Evolutionary conservation across 257 asterid genomes (phyloP).

Genomic region (Vinca minor): DNA sequence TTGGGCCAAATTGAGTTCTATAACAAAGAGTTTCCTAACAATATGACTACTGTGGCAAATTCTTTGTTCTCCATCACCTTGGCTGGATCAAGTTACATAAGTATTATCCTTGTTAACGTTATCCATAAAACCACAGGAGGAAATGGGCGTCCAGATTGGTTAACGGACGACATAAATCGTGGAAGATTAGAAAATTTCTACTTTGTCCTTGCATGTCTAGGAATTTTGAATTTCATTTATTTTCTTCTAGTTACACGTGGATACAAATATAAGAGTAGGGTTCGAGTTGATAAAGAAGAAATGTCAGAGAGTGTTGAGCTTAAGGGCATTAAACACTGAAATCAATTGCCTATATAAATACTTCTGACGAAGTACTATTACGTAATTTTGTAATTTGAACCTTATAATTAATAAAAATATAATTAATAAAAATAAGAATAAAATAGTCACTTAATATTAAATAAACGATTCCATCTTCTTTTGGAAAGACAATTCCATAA

Average conservation of each 20-base stretch:
- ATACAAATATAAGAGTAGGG: constrained; percentile 50
- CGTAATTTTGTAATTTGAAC: no score
- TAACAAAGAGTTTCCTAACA: constrained; percentile 78
- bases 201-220: constrained; percentile 54
- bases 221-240: constrained; percentile 49
- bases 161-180: constrained; percentile 49
- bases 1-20: constrained; percentile 81
- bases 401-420: no score
- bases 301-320: no score
- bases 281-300: constrained; percentile 22
- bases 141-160: constrained; percentile 60
- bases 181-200: constrained; percentile 55
- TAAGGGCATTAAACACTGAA: no score
- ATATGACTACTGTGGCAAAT: constrained; percentile 74
- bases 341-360: background rate
- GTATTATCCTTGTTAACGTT: constrained; percentile 48
- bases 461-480: no score
- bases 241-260: constrained; percentile 44
- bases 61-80: constrained; percentile 55
- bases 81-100: constrained; percentile 62
- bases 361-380: no score
- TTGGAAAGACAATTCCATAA: no score
- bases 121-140: constrained; percentile 56
- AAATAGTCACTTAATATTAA: no score
- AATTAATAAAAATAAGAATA: no score